Evolutionary conservation across 106 monocot genomes (phyloP).

Genomic region (Hemerocallis citrina): DNA sequence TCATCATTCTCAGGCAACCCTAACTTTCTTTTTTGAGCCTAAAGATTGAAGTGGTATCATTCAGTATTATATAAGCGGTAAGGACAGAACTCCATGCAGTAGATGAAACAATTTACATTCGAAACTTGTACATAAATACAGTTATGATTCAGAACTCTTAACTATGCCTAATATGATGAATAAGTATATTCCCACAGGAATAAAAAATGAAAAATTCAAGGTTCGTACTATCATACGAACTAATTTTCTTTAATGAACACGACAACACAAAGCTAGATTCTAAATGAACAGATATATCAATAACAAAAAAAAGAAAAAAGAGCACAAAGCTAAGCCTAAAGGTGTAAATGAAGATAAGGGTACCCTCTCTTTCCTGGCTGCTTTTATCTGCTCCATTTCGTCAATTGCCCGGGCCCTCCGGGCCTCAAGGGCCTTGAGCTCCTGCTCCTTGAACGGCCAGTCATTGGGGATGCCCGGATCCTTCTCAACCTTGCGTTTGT

Average conservation of each 20-base stretch:
- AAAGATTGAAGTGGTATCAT: conserved; percentile 9
- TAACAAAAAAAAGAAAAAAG: background rate
- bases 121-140: background rate
- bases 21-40: conserved; percentile 82
- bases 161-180: too few species aligned
- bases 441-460: conserved; percentile 99
- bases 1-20: conserved; percentile 50
- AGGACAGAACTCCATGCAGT: background rate
- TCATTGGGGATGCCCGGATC: conserved; percentile 98
- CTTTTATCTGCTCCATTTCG: conserved; percentile 90
- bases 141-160: background rate
- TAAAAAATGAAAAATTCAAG: too few species aligned
- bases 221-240: too few species aligned
- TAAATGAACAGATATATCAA: too few species aligned
- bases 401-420: conserved; percentile 58
- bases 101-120: background rate
- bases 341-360: too few species aligned
- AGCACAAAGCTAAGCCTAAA: background rate
- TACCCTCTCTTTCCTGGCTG: conserved; percentile 90
- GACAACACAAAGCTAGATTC: background rate
- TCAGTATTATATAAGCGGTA: background rate
- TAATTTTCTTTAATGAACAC: too few species aligned
- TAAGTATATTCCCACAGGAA: too few species aligned
- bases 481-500: conserved; percentile 81
- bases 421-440: conserved; percentile 77